Evolutionary conservation across 768 basidiomycete species (phyloP).

Genomic region (Suillus clintonianus): DNA sequence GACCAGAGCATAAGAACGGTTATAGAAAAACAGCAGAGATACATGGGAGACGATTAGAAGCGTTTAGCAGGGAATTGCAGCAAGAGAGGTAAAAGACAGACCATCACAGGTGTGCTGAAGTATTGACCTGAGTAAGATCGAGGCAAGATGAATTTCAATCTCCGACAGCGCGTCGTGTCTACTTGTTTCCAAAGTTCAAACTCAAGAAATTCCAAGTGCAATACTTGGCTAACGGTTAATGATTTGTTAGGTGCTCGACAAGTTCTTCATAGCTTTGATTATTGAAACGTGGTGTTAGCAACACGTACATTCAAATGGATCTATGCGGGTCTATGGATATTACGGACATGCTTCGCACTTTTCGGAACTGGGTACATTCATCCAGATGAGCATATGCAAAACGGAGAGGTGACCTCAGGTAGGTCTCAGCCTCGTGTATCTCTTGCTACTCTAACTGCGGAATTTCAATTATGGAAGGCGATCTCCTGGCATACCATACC

Average conservation of each 20-base stretch:
- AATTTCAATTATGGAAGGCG: constrained; percentile 18
- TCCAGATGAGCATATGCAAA: constrained; percentile 45
- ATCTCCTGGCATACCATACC: constrained; percentile 27
- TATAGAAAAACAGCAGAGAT: neutral
- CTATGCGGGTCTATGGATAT: constrained; percentile 27
- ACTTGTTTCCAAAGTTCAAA: neutral
- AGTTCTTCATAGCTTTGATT: neutral
- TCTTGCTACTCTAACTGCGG: constrained; percentile 7
- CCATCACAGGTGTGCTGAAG: constrained; percentile 17
- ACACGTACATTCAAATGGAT: constrained; percentile 15
- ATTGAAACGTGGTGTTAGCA: constrained; percentile 13
- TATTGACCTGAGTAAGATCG: neutral
- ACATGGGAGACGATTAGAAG: neutral
- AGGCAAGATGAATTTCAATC: constrained; percentile 27
- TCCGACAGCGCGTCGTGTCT: constrained; percentile 17
- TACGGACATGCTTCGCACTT: constrained; percentile 33
- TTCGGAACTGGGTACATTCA: constrained; percentile 40
- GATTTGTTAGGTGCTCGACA: neutral
- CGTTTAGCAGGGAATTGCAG: constrained; percentile 15
- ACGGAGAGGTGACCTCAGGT: constrained; percentile 41
- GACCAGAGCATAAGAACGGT: neutral
- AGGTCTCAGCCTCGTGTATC: constrained; percentile 5
- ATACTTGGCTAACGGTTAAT: neutral
- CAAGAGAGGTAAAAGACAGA: constrained; percentile 18
- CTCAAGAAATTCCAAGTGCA: neutral